Base-by-base conservation (phyloP, 2,329 filamentous ascomycete species). In the Xylariomycetidae sp. region DNA sequence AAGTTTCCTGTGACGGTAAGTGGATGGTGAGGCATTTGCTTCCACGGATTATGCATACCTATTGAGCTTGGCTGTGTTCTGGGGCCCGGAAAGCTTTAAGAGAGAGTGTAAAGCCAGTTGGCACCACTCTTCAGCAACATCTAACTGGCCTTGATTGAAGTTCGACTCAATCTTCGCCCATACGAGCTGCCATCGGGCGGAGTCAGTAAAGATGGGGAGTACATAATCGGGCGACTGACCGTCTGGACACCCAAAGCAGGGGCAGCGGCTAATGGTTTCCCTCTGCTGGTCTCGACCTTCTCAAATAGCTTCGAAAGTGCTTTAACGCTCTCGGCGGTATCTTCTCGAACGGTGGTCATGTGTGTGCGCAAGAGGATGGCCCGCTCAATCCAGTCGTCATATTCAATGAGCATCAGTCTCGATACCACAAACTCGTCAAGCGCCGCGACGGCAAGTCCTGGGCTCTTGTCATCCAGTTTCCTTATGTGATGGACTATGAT, bases 141-240 rank as follows among this genome's bases (percentile, higher is more conserved):
- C 61, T 34, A 72, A 73, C 12, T 76, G 60, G 2, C 68, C 63
- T 19, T 72, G 66, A 1, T 59, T 60, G 40, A 74, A 76, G 10
- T 66, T 64, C 1, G 65, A 58, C 32, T 88, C 82, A n/a, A 85
- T 66, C 17, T 70, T 74, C 58, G 87, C 92, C 87, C 88, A 95
- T 4, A 95, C 61, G 4, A 95, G 57, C 14, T 15, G 9, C 18
- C 4, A 25, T 24, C 9, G 2, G 19, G 14, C 6, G 15, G 9
- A 9, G 17, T 38, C 25, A 39, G n/a, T 12, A 5, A 29, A 17
- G 5, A 15, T 27, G 8, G 14, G 13, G 29, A 25, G 19, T 14
- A n/a, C 5, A 22, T n/a, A n/a, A 9, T n/a, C n/a, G 10, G 18
- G 19, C 15, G 7, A 10, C 15, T 26, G 7, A 83, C 78, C 20